phyloP scores from a whole-genome alignment of 2,329 filamentous ascomycete species.

The Trichoderma atroviride region DNA sequence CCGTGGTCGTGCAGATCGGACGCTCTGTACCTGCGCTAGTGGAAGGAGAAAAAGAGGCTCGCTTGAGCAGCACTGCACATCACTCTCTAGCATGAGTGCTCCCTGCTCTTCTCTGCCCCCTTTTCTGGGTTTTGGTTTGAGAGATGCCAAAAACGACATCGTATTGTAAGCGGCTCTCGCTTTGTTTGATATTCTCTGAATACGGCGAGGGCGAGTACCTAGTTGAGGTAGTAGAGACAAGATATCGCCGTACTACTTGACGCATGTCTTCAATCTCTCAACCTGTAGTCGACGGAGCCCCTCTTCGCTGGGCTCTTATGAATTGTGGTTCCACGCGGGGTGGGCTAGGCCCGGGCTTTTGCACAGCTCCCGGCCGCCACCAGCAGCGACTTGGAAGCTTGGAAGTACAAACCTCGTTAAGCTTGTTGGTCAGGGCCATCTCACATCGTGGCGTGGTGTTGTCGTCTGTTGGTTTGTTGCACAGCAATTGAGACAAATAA shows the following conservation, averaged over 20 bases:
- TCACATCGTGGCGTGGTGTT: neutral
- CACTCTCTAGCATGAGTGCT: slow-evolving; percentile 10
- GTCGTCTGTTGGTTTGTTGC: neutral
- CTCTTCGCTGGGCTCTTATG: neutral
- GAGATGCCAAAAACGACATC: neutral
- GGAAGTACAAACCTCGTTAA: neutral
- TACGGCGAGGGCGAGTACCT: neutral
- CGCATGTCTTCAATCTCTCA: neutral
- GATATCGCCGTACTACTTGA: neutral
- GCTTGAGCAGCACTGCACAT: slow-evolving; percentile 22
- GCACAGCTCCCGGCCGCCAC: slow-evolving; percentile 3
- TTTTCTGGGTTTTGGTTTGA: neutral
- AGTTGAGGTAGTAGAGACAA: neutral
- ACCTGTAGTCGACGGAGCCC: neutral
- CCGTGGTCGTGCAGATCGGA: slow-evolving; percentile 17
- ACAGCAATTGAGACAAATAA: neutral
- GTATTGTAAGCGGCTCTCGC: neutral
- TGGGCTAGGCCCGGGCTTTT: slow-evolving; percentile 8
- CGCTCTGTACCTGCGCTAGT: slow-evolving; percentile 26
- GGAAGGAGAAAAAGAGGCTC: neutral
- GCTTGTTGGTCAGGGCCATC: neutral
- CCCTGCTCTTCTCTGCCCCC: neutral
- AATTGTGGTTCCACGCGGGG: slow-evolving; percentile 14
- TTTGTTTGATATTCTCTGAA: neutral
- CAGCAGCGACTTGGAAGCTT: neutral